phyloP scores from a whole-genome alignment of 2,329 filamentous ascomycete species.

The Corniculantispora saksenae region DNA sequence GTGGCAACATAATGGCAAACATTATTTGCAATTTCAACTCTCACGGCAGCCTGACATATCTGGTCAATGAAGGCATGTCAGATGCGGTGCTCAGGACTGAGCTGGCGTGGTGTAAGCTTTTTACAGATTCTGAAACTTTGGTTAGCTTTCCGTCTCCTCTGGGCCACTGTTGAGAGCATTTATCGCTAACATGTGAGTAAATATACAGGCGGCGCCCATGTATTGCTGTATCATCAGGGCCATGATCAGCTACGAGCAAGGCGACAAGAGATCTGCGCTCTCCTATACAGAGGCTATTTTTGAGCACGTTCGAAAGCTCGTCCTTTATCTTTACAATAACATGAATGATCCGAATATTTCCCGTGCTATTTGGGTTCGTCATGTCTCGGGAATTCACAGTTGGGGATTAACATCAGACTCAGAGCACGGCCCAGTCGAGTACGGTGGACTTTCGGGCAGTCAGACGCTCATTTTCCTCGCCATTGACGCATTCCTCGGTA shows the following conservation, averaged over 20 bases:
- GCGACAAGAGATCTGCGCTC: not conserved
- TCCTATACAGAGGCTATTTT: slow-evolving; percentile 4
- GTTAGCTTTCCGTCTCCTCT: no score
- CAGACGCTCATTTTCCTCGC: slow-evolving; percentile 12
- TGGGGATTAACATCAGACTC: slow-evolving; percentile 10
- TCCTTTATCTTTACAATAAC: slow-evolving; percentile 1
- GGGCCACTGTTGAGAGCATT: no score
- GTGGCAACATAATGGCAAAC: slow-evolving; percentile 5
- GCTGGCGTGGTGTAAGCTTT: slow-evolving; percentile 4
- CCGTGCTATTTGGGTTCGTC: slow-evolving; percentile 8
- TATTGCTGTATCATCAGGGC: slow-evolving; percentile 11
- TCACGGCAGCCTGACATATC: not conserved
- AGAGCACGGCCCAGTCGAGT: not conserved
- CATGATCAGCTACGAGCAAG: slow-evolving; percentile 7
- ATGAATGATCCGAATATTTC: slow-evolving; percentile 13
- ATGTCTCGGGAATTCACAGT: slow-evolving; percentile 13
- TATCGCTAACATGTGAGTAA: not conserved
- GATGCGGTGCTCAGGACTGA: not conserved
- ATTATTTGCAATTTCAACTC: slow-evolving; percentile 5
- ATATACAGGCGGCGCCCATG: not conserved
- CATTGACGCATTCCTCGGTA: not conserved
- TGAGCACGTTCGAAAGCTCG: slow-evolving; percentile 1
- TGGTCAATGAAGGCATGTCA: slow-evolving; percentile 9
- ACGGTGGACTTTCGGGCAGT: slow-evolving; percentile 8
- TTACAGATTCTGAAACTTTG: not conserved